Percentiles rank a stretch among this genome's conserved stretches.
Conservation (phyloP, 75 land plant genomes). For the Ceratopteris richardii region DNA sequence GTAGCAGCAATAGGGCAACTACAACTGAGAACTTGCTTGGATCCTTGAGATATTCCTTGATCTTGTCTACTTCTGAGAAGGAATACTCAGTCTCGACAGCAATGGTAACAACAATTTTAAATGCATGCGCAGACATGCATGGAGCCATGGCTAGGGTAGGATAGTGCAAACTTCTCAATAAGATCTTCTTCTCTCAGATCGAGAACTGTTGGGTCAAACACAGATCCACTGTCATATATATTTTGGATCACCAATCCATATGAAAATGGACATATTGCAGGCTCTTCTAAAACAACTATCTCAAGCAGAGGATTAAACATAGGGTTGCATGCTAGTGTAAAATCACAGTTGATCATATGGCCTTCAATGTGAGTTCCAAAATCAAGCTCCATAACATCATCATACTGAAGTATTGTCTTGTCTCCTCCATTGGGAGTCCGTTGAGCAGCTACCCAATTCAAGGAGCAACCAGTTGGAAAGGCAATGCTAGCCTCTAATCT, state of each 20-base stretch:
- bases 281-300: slow-evolving; percentile 70
- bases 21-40: no score
- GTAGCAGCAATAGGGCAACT: no score
- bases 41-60: no score
- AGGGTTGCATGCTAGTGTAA: slow-evolving; percentile 93
- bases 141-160: slow-evolving; percentile 73
- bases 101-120: slow-evolving; percentile 62
- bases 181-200: slow-evolving; percentile 30
- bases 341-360: slow-evolving; percentile 93
- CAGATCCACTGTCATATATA: slow-evolving; percentile 65
- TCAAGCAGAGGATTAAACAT: slow-evolving; percentile 82
- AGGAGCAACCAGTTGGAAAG: slow-evolving; percentile 88
- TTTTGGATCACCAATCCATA: slow-evolving; percentile 54
- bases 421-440: slow-evolving; percentile 96
- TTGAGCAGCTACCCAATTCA: slow-evolving; percentile 99
- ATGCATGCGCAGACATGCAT: slow-evolving; percentile 30
- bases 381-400: slow-evolving; percentile 98
- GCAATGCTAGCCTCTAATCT: slow-evolving; percentile 95
- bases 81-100: slow-evolving; percentile 57
- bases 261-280: slow-evolving; percentile 66
- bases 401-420: slow-evolving; percentile 97
- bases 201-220: slow-evolving; percentile 58
- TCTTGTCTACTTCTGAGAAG: not conserved
- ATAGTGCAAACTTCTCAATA: slow-evolving; percentile 51
- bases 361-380: slow-evolving; percentile 99